These are phyloP conservation scores for Furcasterigmium furcatum DNA, from an alignment of 2,329 filamentous ascomycete species.

Conservation along the genomic window DNA sequence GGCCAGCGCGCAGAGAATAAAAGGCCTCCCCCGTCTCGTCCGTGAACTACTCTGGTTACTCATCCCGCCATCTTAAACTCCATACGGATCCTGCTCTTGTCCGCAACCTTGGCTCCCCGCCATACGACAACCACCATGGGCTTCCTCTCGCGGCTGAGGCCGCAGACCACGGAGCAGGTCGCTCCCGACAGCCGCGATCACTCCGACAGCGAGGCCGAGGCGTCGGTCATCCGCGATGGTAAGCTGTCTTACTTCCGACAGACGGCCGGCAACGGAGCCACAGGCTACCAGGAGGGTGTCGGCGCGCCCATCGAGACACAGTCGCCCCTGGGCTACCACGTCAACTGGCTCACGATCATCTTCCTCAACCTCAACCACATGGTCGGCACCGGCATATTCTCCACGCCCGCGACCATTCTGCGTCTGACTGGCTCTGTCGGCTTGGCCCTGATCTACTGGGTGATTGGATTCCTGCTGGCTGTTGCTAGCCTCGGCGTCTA, in stretches of 20 bases:
- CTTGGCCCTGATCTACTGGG: conserved; percentile 60
- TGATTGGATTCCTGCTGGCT: conserved; percentile 56
- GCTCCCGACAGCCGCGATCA: not conserved
- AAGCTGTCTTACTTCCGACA: conserved; percentile 36
- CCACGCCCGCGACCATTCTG: conserved; percentile 50
- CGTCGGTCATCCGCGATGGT: conserved; percentile 28
- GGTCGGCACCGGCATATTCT: conserved; percentile 61
- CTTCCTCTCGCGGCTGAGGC: not conserved
- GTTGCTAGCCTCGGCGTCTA: conserved; percentile 54
- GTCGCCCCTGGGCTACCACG: conserved; percentile 59
- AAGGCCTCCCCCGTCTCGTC: too few relatives aligned
- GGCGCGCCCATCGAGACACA: conserved; percentile 58
- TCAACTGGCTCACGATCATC: conserved; percentile 51
- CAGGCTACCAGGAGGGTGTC: conserved; percentile 8
- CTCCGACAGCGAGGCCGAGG: conserved; percentile 19
- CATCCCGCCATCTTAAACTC: too few relatives aligned
- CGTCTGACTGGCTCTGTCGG: conserved; percentile 58
- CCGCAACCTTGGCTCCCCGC: too few relatives aligned
- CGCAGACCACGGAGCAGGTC: not conserved
- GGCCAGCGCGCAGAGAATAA: too few relatives aligned
- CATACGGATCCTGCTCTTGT: too few relatives aligned
- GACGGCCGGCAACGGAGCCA: conserved; percentile 44
- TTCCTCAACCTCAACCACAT: conserved; percentile 60
- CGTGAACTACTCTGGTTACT: too few relatives aligned
- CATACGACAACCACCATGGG: too few relatives aligned